Conservation (phyloP, 1,139 yeast genomes). For the Neolecta irregularis region DNA sequence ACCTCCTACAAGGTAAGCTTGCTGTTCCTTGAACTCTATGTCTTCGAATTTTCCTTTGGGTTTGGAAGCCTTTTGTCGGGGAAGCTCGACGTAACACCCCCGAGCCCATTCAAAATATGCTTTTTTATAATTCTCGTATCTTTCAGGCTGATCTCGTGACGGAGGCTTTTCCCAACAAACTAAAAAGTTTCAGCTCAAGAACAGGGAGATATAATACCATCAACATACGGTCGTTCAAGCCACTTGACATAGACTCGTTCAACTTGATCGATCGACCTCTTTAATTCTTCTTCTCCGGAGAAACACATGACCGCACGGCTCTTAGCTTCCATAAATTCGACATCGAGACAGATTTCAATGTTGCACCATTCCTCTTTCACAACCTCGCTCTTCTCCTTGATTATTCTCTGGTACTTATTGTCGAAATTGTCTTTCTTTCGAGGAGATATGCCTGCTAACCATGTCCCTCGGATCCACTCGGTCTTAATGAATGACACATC, state of each 20-base stretch:
- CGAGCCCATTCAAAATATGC: conserved; percentile 15
- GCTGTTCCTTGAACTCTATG: conserved; percentile 12
- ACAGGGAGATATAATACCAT: conserved; percentile 8
- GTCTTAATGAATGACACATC: conserved; percentile 14
- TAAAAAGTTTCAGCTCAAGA: not conserved
- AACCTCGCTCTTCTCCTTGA: conserved; percentile 4
- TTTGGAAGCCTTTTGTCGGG: not conserved
- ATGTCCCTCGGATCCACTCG: conserved; percentile 16
- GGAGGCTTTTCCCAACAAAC: conserved; percentile 15
- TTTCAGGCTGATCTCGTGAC: conserved; percentile 5
- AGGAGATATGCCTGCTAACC: conserved; percentile 14
- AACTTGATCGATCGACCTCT: conserved; percentile 11
- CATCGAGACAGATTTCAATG: conserved; percentile 15
- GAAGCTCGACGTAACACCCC: conserved; percentile 13
- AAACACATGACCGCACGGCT: conserved; percentile 12
- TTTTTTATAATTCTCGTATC: conserved; percentile 11
- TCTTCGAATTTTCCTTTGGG: conserved; percentile 4
- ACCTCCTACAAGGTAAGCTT: conserved; percentile 11
- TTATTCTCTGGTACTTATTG: conserved; percentile 10
- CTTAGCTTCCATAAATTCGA: conserved; percentile 8
- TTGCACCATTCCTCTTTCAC: conserved; percentile 14
- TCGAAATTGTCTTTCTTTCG: conserved; percentile 13
- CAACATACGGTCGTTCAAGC: conserved; percentile 15
- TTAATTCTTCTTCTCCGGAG: conserved; percentile 12
- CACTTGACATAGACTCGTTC: conserved; percentile 14